Base-by-base conservation (phyloP, 164 flowering plant species). In the Vitis labrusca region DNA sequence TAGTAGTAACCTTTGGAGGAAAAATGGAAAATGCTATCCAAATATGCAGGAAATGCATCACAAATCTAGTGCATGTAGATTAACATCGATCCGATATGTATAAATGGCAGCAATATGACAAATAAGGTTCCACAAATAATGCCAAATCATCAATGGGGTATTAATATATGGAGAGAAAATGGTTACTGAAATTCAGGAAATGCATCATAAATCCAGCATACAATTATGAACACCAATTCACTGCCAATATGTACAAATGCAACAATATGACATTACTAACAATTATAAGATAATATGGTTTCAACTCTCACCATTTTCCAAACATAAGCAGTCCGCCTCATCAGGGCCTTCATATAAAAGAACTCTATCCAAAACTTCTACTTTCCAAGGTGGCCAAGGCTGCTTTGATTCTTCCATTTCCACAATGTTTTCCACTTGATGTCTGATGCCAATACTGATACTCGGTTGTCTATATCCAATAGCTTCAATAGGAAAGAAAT, bases 291-390 rank as follows among this genome's bases (percentile, higher is more conserved):
- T 2, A n/a, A 47, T 37, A 37, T 37, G 7, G 44, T 37, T 37
- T 37, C 44, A 37, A 76, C 50, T 27, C 90, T 88, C 72, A 93
- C 99, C 99, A 83, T 96, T 96, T 80, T 83, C 84, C 74, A 84
- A 69, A 77, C 97, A 96, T 57, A 96, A 30, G 68, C 66, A 81
- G 77, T 92, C 99, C 65, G 95, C 98, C 78, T 75, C 97, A 73
- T 77, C 89, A 63, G 90, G 87, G 66, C 92, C 85, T 84, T 93
- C 99, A 80, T 82, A 86, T 64, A 93, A 49, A 84, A 93, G 74
- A 74, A 82, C 85, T 78, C 88, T 86, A 75, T 96, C 99, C 80
- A 96, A 72, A 59, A 93, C 74, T 79, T 91, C 99, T 50, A 86
- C 68, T 82, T 85, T 83, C 95, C 95, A 91, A 13, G 89, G 86